These are phyloP conservation scores for Mycena amicta DNA, from an alignment of 768 basidiomycete genomes.

Conservation along the genomic window DNA sequence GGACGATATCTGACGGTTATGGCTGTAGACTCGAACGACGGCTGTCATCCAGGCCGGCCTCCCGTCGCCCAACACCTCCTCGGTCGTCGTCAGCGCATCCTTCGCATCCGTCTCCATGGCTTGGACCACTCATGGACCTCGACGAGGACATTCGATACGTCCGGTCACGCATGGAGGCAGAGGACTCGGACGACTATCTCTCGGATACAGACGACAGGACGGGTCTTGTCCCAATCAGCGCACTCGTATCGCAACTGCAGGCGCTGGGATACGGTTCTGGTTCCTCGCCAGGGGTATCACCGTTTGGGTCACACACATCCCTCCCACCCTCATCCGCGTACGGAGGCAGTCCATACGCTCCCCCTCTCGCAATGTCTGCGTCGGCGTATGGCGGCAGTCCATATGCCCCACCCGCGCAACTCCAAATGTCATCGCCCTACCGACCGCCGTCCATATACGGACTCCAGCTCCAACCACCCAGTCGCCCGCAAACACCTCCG, in stretches of 20 bases:
- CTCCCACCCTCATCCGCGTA: not conserved
- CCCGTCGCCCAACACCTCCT: not conserved
- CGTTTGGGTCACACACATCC: not conserved
- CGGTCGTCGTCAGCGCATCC: not conserved
- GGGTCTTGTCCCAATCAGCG: not conserved
- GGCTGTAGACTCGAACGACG: not conserved
- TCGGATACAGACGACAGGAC: not conserved
- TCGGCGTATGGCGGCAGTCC: not conserved
- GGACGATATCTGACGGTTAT: not conserved
- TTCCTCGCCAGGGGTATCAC: not conserved
- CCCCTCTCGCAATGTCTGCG: not conserved
- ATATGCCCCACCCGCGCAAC: not conserved
- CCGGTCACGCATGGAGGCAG: not conserved
- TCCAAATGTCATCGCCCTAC: not conserved
- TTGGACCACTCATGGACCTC: not conserved
- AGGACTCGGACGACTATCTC: constrained; percentile 1
- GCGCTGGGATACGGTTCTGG: not conserved
- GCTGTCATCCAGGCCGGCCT: not conserved
- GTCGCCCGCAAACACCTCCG: not conserved
- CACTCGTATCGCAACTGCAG: not conserved
- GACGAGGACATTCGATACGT: not conserved
- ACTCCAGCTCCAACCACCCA: not conserved
- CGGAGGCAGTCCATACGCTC: not conserved
- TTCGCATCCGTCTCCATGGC: not conserved
- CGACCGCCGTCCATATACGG: not conserved